Conservation (phyloP, 257 asterid species). For the Ilex asprella region DNA sequence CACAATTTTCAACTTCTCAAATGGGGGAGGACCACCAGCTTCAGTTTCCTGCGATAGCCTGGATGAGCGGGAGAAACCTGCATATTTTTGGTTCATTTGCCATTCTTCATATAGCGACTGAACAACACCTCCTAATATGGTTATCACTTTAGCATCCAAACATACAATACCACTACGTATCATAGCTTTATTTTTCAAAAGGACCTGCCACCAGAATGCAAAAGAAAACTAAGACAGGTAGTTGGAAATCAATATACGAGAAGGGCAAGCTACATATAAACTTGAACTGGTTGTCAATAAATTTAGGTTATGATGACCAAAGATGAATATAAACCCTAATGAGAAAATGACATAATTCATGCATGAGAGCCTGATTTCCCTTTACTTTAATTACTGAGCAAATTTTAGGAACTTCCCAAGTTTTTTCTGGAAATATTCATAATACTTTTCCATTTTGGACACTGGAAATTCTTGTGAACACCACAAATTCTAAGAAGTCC, state of each 20-base stretch:
- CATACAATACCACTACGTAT: constrained; percentile 59
- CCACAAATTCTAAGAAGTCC: too few species aligned
- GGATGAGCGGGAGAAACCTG: constrained; percentile 52
- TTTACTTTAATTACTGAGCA: background rate
- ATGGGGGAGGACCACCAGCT: constrained; percentile 61
- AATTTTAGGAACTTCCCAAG: background rate
- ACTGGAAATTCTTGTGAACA: too few species aligned
- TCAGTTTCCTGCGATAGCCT: constrained; percentile 45
- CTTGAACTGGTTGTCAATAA: background rate
- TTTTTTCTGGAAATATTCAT: background rate
- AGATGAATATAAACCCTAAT: too few species aligned
- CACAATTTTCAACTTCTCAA: constrained; percentile 65
- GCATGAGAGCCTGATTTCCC: background rate
- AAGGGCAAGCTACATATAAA: too few species aligned
- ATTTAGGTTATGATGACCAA: too few species aligned
- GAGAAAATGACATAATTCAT: background rate
- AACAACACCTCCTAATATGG: constrained; percentile 69
- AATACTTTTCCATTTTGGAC: background rate
- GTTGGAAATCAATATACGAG: background rate
- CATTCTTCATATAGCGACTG: constrained; percentile 82
- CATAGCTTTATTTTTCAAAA: constrained; percentile 44
- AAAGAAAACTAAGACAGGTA: background rate
- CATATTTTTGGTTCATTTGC: constrained; percentile 71
- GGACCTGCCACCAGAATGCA: constrained; percentile 48
- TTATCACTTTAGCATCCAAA: constrained; percentile 43